Evolutionary conservation across 306 rosid species (phyloP), one percentile per base, ranked within the genome.

Genomic region (Vigna mungo): DNA sequence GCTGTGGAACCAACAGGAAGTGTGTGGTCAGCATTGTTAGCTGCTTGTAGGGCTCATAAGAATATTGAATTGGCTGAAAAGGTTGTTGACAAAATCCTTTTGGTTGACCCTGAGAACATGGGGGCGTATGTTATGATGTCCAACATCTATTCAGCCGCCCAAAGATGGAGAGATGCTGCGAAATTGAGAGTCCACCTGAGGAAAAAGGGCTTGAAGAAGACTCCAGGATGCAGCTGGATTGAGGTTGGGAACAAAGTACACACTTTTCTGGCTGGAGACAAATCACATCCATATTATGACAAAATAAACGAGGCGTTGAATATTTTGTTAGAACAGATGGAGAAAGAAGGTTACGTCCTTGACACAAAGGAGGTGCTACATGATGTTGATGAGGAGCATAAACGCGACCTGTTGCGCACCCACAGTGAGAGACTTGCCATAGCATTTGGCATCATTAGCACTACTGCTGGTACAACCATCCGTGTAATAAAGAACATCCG

Each of bases 341-440:
- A 94, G 81, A 83, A 75, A 37, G 90, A 90, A 76, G 90, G 93
- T 25, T 92, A 92, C 75, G 93, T 83, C 59, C 76, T 89, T 8
- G 84, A 89, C 86, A 87, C 94, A 27, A 84, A 63, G 30, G 96
- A 86, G 85, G 92, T 86, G 47, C 89, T 87, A 27, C 97, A 94
- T 56, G 90, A 90, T 83, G 88, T 88, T 58, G 97, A 89, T 25
- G 94, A 91, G 86, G 93, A 90, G 86, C 91, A 92, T 17, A 94
- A 90, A 84, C 89, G 84, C 9, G 56, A 75, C 48, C 71, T 89
- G 54, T 59, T 94, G 66, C 79, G 27, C 56, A 78, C 85, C 60
- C 98, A 94, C 72, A 94, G 97, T 64, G 98, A 94, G 76, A 88
- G 92, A 85, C 92, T 94, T 44, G 98, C 98, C 60, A 85, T 92